Evolutionary conservation across 148 eudicot species (phyloP).

Genomic region (Tetragonia tetragonoides): DNA sequence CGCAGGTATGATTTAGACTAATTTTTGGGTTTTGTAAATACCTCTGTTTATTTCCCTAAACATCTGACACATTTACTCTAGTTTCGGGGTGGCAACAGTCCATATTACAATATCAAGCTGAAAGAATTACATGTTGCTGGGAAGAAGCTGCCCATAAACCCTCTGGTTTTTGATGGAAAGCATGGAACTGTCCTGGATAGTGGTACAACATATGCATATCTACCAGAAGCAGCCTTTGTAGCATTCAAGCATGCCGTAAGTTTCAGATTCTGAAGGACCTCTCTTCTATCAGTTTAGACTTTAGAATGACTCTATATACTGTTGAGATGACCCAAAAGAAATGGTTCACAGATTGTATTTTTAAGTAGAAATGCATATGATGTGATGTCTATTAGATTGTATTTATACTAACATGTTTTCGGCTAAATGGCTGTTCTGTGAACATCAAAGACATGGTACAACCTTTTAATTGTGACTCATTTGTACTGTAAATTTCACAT

Average conservation of each 20-base stretch:
- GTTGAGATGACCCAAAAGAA: neutral
- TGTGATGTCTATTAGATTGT: neutral
- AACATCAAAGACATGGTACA: neutral
- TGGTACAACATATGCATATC: slow-evolving; percentile 91
- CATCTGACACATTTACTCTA: slow-evolving; percentile 97
- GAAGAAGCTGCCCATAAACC: slow-evolving; percentile 53
- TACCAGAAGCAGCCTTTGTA: slow-evolving; percentile 77
- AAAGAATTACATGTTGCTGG: slow-evolving; percentile 87
- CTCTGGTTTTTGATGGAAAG: slow-evolving; percentile 76
- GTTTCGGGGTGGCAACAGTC: slow-evolving; percentile 96
- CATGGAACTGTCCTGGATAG: slow-evolving; percentile 91
- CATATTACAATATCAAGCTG: slow-evolving; percentile 94
- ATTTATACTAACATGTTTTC: neutral
- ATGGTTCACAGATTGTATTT: neutral
- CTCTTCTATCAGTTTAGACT: slow-evolving; percentile 18
- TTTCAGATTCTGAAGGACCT: slow-evolving; percentile 9
- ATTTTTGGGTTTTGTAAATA: slow-evolving; percentile 22
- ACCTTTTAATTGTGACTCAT: neutral
- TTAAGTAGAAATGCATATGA: neutral
- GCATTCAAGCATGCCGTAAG: slow-evolving; percentile 88
- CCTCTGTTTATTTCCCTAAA: slow-evolving; percentile 40
- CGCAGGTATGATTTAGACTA: slow-evolving; percentile 69
- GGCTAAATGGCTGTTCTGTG: neutral
- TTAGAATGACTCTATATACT: slow-evolving; percentile 10
- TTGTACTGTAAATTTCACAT: neutral